A percentile compares a stretch with the other conserved stretches of the same genome.
Conservation (phyloP, 1,284 basidiomycete species). For the Tylopilus sp. region DNA sequence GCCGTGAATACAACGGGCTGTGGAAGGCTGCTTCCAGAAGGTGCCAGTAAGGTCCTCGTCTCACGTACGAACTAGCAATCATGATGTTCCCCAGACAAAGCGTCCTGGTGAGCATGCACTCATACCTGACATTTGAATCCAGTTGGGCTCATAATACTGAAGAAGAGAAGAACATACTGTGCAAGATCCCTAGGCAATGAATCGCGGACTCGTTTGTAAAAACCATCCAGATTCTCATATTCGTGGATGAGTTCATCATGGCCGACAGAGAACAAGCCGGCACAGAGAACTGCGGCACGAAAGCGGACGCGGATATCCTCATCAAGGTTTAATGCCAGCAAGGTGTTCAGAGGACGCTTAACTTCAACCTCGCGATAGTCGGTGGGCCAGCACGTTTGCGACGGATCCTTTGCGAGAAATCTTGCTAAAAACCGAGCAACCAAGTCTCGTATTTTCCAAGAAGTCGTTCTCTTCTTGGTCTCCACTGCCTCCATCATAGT, state of each 20-base stretch:
- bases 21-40: slow-evolving; percentile 68
- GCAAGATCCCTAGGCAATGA: slow-evolving; percentile 42
- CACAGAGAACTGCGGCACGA: slow-evolving; percentile 62
- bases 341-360: slow-evolving; percentile 44
- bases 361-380: slow-evolving; percentile 32
- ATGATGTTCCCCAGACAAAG: slow-evolving; percentile 82
- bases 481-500: slow-evolving; percentile 35
- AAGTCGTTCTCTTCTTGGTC: slow-evolving; percentile 43
- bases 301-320: slow-evolving; percentile 85
- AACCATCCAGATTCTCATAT: slow-evolving; percentile 25
- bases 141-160: slow-evolving; percentile 1
- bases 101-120: slow-evolving; percentile 76
- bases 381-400: slow-evolving; percentile 47
- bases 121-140: slow-evolving; percentile 47
- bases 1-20: slow-evolving; percentile 46
- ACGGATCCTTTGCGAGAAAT: slow-evolving; percentile 62
- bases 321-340: slow-evolving; percentile 60
- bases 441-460: slow-evolving; percentile 69
- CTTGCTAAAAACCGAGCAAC: slow-evolving; percentile 63
- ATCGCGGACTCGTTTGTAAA: slow-evolving; percentile 45
- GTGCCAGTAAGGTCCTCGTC: slow-evolving; percentile 88
- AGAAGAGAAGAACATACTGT: slow-evolving; percentile 41
- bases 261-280: slow-evolving; percentile 53
- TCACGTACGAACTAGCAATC: slow-evolving; percentile 72
- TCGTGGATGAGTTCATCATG: slow-evolving; percentile 18